Evolutionary conservation across 371 early-diverging fungal genomes (phyloP).

Genomic region (Amoeboaphelidium protococcarum): DNA sequence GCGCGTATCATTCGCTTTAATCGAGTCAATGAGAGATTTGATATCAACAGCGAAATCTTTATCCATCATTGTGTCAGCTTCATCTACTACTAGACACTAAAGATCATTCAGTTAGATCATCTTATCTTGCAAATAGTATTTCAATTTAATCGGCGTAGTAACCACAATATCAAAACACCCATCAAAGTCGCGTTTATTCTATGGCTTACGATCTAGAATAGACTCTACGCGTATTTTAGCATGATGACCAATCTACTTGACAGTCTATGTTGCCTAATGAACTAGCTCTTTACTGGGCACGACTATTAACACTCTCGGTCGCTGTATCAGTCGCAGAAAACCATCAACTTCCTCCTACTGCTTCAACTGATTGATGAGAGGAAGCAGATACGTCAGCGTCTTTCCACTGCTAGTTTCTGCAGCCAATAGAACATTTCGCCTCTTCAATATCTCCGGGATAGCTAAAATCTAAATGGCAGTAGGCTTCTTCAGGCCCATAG

Average conservation of each 20-base stretch:
- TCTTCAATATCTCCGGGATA: conserved; percentile 40
- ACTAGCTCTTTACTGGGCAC: conserved; percentile 86
- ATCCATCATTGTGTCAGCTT: conserved; percentile 78
- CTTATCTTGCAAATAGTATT: conserved; percentile 13
- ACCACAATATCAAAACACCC: conserved; percentile 52
- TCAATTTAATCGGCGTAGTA: conserved; percentile 39
- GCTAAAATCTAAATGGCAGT: conserved; percentile 76
- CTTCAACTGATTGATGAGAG: conserved; percentile 19
- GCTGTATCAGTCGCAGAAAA: conserved; percentile 19
- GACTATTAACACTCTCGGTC: conserved; percentile 72
- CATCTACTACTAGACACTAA: conserved; percentile 50
- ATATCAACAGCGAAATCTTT: conserved; percentile 43
- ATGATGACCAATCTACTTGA: conserved; percentile 28
- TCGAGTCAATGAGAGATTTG: conserved; percentile 13
- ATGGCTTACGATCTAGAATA: conserved; percentile 11
- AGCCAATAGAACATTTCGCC: conserved; percentile 39
- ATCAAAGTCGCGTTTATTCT: conserved; percentile 10
- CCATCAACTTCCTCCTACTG: conserved; percentile 10
- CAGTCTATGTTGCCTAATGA: conserved; percentile 34
- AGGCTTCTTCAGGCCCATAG: conserved; percentile 22
- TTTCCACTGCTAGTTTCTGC: conserved; percentile 45
- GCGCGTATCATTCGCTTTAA: conserved; percentile 9
- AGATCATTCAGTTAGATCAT: conserved; percentile 25
- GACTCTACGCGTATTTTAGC: conserved; percentile 41
- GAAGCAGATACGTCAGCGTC: conserved; percentile 22